These are phyloP conservation scores for Microsporum ferrugineum DNA, from an alignment of 2,329 filamentous ascomycete genomes.

Conservation along the genomic window DNA sequence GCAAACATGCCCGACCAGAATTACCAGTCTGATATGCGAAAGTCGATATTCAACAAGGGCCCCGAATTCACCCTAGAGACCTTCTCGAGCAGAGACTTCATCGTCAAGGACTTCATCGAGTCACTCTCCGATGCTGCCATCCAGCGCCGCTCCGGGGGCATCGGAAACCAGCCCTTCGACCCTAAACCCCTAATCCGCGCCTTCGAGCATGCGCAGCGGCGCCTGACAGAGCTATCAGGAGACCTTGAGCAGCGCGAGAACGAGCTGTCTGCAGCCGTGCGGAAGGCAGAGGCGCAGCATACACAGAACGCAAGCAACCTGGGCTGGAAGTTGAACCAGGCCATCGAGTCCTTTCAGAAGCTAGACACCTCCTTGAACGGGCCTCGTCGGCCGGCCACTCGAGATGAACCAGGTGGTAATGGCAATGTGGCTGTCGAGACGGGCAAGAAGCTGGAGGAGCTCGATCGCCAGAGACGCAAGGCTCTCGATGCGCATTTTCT, in stretches of 20 bases:
- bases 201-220: conserved; percentile 60
- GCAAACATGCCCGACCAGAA: conserved; percentile 29
- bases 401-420: conserved; percentile 37
- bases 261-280: conserved; percentile 77
- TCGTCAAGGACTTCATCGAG: conserved; percentile 96
- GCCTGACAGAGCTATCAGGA: conserved; percentile 48
- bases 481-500: conserved; percentile 90
- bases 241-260: conserved; percentile 85
- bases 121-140: conserved; percentile 68
- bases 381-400: conserved; percentile 16
- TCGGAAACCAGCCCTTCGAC: conserved; percentile 55
- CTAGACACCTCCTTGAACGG: conserved; percentile 70
- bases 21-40: conserved; percentile 18
- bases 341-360: conserved; percentile 82
- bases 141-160: conserved; percentile 62
- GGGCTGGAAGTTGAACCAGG: conserved; percentile 79
- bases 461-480: conserved; percentile 80
- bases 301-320: conserved; percentile 80
- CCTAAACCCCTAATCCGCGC: conserved; percentile 93
- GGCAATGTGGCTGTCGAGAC: conserved; percentile 92
- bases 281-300: conserved; percentile 83
- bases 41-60: conserved; percentile 63
- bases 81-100: conserved; percentile 84
- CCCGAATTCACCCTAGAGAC: conserved; percentile 80
- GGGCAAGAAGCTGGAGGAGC: conserved; percentile 81